These are phyloP conservation scores for Cichorium intybus DNA, from an alignment of 140 eudicot genomes.

Conservation along the genomic window DNA sequence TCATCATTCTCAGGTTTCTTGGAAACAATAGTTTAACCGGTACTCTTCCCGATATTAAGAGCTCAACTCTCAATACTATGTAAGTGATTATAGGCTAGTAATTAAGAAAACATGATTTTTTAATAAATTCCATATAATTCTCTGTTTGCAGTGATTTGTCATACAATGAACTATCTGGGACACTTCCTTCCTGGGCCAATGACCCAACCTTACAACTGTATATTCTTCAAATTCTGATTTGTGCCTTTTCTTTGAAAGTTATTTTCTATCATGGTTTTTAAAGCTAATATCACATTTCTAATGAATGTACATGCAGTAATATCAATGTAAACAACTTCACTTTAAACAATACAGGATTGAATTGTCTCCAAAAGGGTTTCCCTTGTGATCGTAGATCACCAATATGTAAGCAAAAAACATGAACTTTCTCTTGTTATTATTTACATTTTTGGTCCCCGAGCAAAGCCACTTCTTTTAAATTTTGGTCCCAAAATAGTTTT, in stretches of 20 bases:
- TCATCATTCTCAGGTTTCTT: constrained; percentile 35
- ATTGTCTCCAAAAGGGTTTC: constrained; percentile 65
- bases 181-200: constrained; percentile 66
- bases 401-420: constrained; percentile 43
- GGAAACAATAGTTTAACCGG: constrained; percentile 64
- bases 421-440: not conserved
- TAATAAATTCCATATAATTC: no score
- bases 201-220: constrained; percentile 54
- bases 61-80: constrained; percentile 40
- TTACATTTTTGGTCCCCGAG: no score
- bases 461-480: no score
- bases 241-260: not conserved
- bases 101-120: no score
- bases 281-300: constrained; percentile 2
- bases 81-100: constrained; percentile 32
- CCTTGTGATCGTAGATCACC: constrained; percentile 65
- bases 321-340: constrained; percentile 55
- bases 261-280: no score
- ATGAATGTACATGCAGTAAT: constrained; percentile 38
- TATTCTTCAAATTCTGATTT: constrained; percentile 13
- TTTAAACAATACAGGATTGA: no score
- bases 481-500: no score
- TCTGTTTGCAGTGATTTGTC: no score
- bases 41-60: constrained; percentile 51
- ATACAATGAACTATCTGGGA: no score